phyloP scores from a whole-genome alignment of 257 asterid genomes.

The Henckelia pumila region DNA sequence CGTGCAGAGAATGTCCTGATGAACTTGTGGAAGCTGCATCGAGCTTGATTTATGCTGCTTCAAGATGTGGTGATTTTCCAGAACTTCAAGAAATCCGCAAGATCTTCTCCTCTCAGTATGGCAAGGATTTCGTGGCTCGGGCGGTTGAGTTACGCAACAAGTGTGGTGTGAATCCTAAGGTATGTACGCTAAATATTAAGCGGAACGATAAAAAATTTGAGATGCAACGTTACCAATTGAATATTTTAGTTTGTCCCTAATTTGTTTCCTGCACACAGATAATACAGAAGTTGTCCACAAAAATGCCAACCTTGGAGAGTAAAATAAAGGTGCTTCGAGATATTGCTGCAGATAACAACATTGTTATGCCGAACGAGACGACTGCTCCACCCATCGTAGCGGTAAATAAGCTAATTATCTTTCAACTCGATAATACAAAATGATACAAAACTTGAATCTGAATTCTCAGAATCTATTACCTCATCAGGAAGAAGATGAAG shows the following conservation, averaged over 20 bases:
- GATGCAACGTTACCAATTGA: too few species aligned
- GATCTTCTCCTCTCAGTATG: slow-evolving; percentile 48
- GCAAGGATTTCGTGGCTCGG: slow-evolving; percentile 61
- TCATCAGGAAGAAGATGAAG: slow-evolving; percentile 30
- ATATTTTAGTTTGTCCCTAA: neutral
- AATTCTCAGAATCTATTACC: neutral
- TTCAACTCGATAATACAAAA: neutral
- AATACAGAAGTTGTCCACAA: slow-evolving; percentile 76
- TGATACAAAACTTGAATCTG: too few species aligned
- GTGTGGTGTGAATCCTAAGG: slow-evolving; percentile 87
- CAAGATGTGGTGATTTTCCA: slow-evolving; percentile 94
- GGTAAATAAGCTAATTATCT: slow-evolving; percentile 33
- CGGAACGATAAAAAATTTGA: too few species aligned
- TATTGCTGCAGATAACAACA: slow-evolving; percentile 70
- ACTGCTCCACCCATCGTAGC: slow-evolving; percentile 17
- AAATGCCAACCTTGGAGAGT: slow-evolving; percentile 59
- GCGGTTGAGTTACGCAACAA: slow-evolving; percentile 80
- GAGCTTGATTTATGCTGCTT: slow-evolving; percentile 64
- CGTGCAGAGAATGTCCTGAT: slow-evolving; percentile 67
- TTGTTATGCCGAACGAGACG: slow-evolving; percentile 48
- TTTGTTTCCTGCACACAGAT: slow-evolving; percentile 32
- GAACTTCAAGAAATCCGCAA: slow-evolving; percentile 75
- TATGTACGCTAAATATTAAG: neutral
- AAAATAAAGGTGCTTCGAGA: slow-evolving; percentile 55
- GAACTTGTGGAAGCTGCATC: slow-evolving; percentile 70